phyloP scores from a whole-genome alignment of 2,329 filamentous ascomycete species.

The Ophiocordyceps camponoti-floridani region DNA sequence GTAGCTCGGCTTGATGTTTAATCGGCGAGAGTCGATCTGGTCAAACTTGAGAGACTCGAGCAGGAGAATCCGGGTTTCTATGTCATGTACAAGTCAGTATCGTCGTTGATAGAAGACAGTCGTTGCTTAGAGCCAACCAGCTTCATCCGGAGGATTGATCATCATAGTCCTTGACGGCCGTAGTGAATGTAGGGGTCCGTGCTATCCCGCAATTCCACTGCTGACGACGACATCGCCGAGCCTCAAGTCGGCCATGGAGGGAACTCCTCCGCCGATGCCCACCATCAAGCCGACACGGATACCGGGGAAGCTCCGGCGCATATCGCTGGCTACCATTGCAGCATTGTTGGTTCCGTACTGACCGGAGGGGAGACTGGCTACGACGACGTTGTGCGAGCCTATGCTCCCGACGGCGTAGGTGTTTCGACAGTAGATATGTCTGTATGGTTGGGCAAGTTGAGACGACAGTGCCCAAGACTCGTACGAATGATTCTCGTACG shows the following conservation, averaged over 20 bases:
- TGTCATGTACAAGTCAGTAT: too few species aligned
- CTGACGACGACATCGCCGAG: constrained; percentile 9
- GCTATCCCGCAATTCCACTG: constrained; percentile 1
- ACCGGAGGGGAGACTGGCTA: constrained; percentile 2
- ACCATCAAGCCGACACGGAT: constrained; percentile 7
- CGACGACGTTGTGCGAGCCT: constrained; percentile 5
- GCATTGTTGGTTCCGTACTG: constrained; percentile 3
- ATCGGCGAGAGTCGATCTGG: too few species aligned
- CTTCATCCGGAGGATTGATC: too few species aligned
- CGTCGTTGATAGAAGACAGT: too few species aligned
- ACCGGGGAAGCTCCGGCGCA: constrained; percentile 11
- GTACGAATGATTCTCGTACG: too few species aligned
- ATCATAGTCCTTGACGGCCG: background rate
- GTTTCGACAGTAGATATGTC: background rate
- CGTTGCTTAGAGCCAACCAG: too few species aligned
- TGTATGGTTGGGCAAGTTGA: too few species aligned
- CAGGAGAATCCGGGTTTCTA: too few species aligned
- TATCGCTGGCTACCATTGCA: constrained; percentile 8
- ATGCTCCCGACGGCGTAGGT: constrained; percentile 4
- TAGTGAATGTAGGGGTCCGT: constrained; percentile 6
- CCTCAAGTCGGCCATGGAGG: constrained; percentile 14
- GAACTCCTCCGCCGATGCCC: constrained; percentile 11
- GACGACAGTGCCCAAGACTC: too few species aligned
- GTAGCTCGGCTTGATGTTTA: too few species aligned
- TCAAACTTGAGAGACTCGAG: too few species aligned